Percentiles rank a stretch among this genome's conserved stretches.
These are phyloP conservation scores for Epichloe bromicola DNA, from an alignment of 2,329 filamentous ascomycete species.

Conservation along the genomic window DNA sequence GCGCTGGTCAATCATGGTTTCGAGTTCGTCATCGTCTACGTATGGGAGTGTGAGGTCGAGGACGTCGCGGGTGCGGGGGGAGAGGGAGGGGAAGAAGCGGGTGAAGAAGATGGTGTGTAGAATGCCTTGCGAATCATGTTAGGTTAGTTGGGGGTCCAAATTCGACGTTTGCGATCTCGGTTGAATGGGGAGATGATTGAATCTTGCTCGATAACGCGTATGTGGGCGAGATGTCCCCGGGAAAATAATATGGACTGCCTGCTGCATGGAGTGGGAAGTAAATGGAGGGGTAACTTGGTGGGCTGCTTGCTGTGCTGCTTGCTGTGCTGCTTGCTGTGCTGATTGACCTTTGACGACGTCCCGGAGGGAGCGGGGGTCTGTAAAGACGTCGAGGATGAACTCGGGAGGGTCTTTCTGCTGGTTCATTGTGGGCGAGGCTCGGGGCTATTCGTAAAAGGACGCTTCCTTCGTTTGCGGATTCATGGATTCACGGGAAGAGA, in stretches of 20 bases:
- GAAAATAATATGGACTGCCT: no score
- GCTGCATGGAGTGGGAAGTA: no score
- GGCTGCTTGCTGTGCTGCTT: no score
- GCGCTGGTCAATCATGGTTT: slow-evolving; percentile 85
- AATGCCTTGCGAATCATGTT: slow-evolving; percentile 45
- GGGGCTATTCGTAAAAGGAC: no score
- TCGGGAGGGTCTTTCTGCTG: slow-evolving; percentile 54
- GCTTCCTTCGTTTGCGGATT: no score
- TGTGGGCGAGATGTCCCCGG: background rate
- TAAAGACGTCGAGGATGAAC: slow-evolving; percentile 87
- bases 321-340: slow-evolving; percentile 7
- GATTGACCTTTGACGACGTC: slow-evolving; percentile 77
- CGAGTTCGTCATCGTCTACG: slow-evolving; percentile 80
- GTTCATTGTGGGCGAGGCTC: slow-evolving; percentile 19
- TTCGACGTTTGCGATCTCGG: background rate
- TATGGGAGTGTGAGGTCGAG: slow-evolving; percentile 83
- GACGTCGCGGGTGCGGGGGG: slow-evolving; percentile 73
- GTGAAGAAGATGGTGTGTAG: slow-evolving; percentile 98
- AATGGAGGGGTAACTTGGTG: background rate
- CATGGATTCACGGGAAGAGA: background rate
- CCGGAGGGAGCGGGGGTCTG: slow-evolving; percentile 77
- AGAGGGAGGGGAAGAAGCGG: slow-evolving; percentile 82
- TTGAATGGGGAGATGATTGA: no score
- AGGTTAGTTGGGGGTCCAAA: no score
- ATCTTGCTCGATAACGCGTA: no score